Conservation (phyloP, 108 stramenopile species). For the Skeletonema menzelii region DNA sequence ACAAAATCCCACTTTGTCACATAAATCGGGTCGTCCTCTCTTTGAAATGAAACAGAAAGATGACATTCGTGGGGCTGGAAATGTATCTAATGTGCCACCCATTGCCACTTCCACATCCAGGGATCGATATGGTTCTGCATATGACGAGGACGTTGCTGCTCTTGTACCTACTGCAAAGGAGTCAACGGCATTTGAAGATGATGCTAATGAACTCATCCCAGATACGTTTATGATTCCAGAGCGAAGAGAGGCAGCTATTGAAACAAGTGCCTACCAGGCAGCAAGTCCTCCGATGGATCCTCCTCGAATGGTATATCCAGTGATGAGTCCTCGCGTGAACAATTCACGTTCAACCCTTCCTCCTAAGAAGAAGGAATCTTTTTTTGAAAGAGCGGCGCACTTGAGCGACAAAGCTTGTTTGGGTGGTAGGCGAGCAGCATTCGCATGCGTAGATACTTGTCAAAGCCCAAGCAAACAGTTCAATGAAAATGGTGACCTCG, state of each 20-base stretch:
- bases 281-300: neutral
- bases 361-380: neutral
- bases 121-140: neutral
- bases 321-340: neutral
- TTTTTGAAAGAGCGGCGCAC: neutral
- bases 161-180: neutral
- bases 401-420: neutral
- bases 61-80: neutral
- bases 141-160: neutral
- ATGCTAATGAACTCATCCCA: neutral
- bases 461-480: neutral
- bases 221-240: neutral
- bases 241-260: neutral
- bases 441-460: neutral
- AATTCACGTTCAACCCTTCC: neutral
- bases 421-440: neutral
- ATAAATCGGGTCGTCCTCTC: too few relatives aligned
- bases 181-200: neutral
- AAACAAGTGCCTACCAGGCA: neutral
- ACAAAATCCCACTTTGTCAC: slow-evolving; percentile 5
- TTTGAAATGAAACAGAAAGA: neutral
- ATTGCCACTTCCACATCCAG: neutral
- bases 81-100: neutral
- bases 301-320: neutral
- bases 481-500: neutral